Conservation (phyloP, 306 rosid genomes). For the Begonia peltatifolia region DNA sequence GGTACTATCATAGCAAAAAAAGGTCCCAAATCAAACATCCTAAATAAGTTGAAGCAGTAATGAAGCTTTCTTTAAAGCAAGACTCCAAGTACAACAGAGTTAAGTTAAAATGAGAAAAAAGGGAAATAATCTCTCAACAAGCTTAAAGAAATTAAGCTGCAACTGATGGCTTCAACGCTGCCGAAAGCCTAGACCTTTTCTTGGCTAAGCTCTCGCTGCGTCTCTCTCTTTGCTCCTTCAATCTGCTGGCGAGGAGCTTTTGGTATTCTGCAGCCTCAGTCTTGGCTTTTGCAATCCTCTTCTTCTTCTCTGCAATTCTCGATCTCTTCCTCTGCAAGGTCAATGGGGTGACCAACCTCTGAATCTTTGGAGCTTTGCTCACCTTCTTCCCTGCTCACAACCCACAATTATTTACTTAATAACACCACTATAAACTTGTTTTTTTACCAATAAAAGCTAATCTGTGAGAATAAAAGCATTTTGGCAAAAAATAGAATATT, state of each 20-base stretch:
- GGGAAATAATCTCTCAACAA: background rate
- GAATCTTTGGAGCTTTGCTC: constrained; percentile 41
- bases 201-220: constrained; percentile 1
- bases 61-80: background rate
- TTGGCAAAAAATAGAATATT: background rate
- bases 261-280: constrained; percentile 32
- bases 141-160: background rate
- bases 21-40: background rate
- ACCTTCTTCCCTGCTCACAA: constrained; percentile 19
- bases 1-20: too few relatives aligned
- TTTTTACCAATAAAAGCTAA: too few relatives aligned
- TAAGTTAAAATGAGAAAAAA: too few relatives aligned
- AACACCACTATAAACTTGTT: too few relatives aligned
- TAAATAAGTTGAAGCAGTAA: background rate
- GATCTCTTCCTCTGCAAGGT: constrained; percentile 35
- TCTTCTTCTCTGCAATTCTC: constrained; percentile 36
- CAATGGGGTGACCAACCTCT: constrained; percentile 34
- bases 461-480: too few relatives aligned
- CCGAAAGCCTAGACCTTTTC: background rate
- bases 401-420: too few relatives aligned
- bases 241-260: constrained; percentile 25
- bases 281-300: constrained; percentile 31
- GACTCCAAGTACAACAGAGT: too few relatives aligned
- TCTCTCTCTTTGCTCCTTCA: constrained; percentile 28
- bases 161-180: background rate